Percentiles rank a stretch among this genome's conserved stretches.
These are phyloP conservation scores for Lophium mytilinum DNA, from an alignment of 495 filamentous ascomycete genomes.

Conservation along the genomic window DNA sequence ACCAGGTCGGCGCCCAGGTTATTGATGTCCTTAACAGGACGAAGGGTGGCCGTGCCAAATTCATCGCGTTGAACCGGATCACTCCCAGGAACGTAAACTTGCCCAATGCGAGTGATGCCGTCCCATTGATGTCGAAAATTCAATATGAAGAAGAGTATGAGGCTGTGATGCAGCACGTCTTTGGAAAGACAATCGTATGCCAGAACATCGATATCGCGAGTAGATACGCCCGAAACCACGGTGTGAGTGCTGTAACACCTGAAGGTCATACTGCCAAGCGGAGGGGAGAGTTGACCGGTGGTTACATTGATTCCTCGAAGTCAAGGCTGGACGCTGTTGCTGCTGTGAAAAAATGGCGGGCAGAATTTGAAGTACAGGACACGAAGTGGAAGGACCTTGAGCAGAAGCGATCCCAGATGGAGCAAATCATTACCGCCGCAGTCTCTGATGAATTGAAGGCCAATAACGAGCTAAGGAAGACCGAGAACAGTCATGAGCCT, in stretches of 20 bases:
- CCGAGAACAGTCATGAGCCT: constrained; percentile 77
- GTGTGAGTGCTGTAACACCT: constrained; percentile 84
- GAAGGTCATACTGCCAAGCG: constrained; percentile 92
- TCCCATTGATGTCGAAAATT: constrained; percentile 79
- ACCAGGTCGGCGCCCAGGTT: constrained; percentile 73
- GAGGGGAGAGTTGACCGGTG: constrained; percentile 88
- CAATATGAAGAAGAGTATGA: constrained; percentile 70
- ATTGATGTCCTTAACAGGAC: constrained; percentile 71
- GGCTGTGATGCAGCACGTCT: constrained; percentile 83
- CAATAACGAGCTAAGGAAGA: constrained; percentile 67
- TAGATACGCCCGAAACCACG: constrained; percentile 84
- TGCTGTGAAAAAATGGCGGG: constrained; percentile 63
- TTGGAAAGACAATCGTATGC: constrained; percentile 92
- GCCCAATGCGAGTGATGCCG: constrained; percentile 76
- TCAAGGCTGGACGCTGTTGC: constrained; percentile 80
- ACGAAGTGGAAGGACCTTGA: constrained; percentile 51
- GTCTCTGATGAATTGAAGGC: constrained; percentile 74
- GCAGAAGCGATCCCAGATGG: constrained; percentile 61
- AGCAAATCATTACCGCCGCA: constrained; percentile 78
- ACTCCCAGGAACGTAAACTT: constrained; percentile 59
- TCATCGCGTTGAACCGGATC: constrained; percentile 84
- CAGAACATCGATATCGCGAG: constrained; percentile 76
- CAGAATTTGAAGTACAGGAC: constrained; percentile 60
- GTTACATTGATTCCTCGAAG: constrained; percentile 74
- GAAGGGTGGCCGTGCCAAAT: constrained; percentile 81